Conservation (phyloP, 1,284 basidiomycete genomes). For the Microbotryum silenes-acaulis region DNA sequence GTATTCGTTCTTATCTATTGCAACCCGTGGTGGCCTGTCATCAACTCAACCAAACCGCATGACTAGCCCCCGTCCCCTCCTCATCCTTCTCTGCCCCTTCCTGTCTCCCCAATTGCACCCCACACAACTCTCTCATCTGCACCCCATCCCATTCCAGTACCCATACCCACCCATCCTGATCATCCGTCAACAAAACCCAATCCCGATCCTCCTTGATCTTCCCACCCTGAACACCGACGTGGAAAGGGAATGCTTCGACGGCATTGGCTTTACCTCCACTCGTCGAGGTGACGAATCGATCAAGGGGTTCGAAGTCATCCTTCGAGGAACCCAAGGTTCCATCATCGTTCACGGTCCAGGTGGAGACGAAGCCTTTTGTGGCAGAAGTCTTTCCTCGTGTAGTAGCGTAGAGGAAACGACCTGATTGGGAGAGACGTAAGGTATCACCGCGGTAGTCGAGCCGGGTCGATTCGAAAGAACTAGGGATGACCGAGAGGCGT, state of each 20-base stretch:
- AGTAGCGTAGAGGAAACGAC: conserved; percentile 40
- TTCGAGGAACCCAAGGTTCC: conserved; percentile 2
- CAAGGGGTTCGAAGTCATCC: conserved; percentile 13
- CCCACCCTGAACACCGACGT: neutral
- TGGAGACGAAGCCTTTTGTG: conserved; percentile 40
- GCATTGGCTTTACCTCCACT: conserved; percentile 43
- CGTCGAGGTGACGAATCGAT: conserved; percentile 37
- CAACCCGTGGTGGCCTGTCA: too few species aligned
- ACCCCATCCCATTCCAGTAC: conserved; percentile 35
- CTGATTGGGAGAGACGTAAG: conserved; percentile 39
- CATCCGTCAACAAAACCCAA: conserved; percentile 40
- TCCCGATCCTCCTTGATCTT: conserved; percentile 22
- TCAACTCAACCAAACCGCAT: conserved; percentile 35
- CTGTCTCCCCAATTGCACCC: conserved; percentile 29
- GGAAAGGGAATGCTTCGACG: conserved; percentile 39
- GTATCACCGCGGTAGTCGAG: conserved; percentile 41
- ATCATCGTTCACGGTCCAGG: conserved; percentile 36
- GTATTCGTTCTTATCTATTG: neutral
- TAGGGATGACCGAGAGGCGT: conserved; percentile 31
- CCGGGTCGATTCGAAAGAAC: conserved; percentile 13
- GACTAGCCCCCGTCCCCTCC: conserved; percentile 30
- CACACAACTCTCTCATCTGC: conserved; percentile 35
- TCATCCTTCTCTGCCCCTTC: conserved; percentile 17
- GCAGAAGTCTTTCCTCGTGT: conserved; percentile 39
- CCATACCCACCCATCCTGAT: conserved; percentile 39